Percentiles rank a stretch among this genome's conserved stretches.
Evolutionary conservation across 148 eudicot genomes (phyloP).

Genomic region (Rhododendron simsii): DNA sequence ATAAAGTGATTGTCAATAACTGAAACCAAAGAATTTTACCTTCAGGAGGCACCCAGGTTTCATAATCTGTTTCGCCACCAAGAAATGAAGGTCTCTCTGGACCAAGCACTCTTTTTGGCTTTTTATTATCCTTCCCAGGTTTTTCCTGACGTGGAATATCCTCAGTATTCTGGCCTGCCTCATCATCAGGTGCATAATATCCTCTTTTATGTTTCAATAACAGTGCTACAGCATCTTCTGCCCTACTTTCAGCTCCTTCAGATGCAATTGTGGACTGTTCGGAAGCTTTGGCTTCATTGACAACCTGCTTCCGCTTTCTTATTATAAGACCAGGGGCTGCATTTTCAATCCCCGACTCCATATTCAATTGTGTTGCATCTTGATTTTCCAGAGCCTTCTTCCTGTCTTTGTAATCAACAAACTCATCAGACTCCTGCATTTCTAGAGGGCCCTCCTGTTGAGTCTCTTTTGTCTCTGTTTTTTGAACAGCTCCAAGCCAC

Average conservation of each 20-base stretch:
- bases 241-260: conserved; percentile 34
- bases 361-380: conserved; percentile 15
- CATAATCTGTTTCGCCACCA: conserved; percentile 32
- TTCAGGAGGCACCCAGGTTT: conserved; percentile 92
- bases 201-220: conserved; percentile 78
- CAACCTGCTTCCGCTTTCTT: conserved; percentile 72
- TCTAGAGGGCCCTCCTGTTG: conserved; percentile 29
- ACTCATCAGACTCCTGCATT: conserved; percentile 46
- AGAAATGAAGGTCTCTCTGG: conserved; percentile 77
- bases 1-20: neutral
- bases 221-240: conserved; percentile 83
- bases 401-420: conserved; percentile 92
- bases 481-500: conserved; percentile 93
- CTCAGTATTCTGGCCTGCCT: conserved; percentile 13
- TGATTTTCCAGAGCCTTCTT: conserved; percentile 33
- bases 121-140: conserved; percentile 44
- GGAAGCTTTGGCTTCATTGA: conserved; percentile 27
- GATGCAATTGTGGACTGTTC: conserved; percentile 24
- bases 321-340: conserved; percentile 93
- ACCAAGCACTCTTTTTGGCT: conserved; percentile 59
- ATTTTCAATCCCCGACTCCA: conserved; percentile 49
- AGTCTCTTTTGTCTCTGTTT: conserved; percentile 39
- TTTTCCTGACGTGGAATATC: conserved; percentile 14
- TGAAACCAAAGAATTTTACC: conserved; percentile 33
- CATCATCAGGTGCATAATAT: conserved; percentile 48